Base-by-base conservation (phyloP, 2,329 filamentous ascomycete species). In the Gaeumannomyces tritici region DNA sequence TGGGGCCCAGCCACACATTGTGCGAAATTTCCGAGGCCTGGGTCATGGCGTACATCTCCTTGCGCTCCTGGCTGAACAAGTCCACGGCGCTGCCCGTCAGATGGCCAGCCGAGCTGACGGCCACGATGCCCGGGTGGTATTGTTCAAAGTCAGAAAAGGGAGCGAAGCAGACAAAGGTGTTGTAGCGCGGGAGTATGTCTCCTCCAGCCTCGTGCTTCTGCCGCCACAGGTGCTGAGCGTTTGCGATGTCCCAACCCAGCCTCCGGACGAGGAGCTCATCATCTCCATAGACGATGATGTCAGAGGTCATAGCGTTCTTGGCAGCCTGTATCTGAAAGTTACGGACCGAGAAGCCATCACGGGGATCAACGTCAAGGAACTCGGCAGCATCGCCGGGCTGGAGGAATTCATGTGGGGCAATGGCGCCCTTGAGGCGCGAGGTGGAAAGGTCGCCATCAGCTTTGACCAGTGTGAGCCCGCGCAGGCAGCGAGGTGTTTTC, bases 271-370 rank as follows among this genome's bases (percentile, higher is more conserved):
- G 75, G 2, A 80, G 80, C 51, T 79, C 76, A 66, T 91, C 84
- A 62, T 93, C 89, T 15, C 91, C 91, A 71, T 99, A 99, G 1
- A 99, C 84, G 55, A 99, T 83, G 66, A 99, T 91, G 72, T 99
- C 95, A 0, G 93, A 97, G 11, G 95, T 84, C 66, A 89, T 85
- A 62, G 93, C 93, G 66, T 90, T 79, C 73, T 99, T 99, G 63
- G 89, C 89, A 0, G 90, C 84, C 74, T 99, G 95, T 54, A 98
- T 98, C 69, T 98, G 93, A 71, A 99, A 99, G 73, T 98, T 98
- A 57, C 95, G 86, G 56, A 98, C 93, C 5, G 91, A 96, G 72
- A 98, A 98, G 11, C 95, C 95, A 67, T 96, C 90, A 62, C 79
- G 83, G 1, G 95, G 95, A 70, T 99, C 95, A 55, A 88, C 83